Evolutionary conservation across 2,329 filamentous ascomycete species (phyloP).

Genomic region (Aspergillus glaucus): DNA sequence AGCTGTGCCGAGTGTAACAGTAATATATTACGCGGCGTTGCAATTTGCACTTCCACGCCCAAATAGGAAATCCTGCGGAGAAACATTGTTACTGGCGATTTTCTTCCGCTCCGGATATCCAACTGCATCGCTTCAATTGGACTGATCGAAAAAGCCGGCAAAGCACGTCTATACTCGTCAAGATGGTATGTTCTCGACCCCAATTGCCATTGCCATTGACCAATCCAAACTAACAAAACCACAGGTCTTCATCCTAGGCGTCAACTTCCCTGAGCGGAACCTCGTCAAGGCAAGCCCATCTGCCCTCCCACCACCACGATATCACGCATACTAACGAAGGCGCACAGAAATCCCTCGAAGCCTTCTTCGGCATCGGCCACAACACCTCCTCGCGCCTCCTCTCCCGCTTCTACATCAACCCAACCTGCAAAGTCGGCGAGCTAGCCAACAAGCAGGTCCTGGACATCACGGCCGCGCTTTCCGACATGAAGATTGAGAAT

Average conservation of each 20-base stretch:
- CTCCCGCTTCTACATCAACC: conserved; percentile 83
- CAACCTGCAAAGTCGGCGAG: conserved; percentile 68
- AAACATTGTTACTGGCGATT: conserved; percentile 29
- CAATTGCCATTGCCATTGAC: neutral
- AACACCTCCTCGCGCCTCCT: conserved; percentile 67
- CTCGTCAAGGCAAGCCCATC: conserved; percentile 65
- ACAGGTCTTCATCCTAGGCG: conserved; percentile 76
- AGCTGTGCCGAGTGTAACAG: neutral
- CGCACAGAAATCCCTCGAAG: conserved; percentile 55
- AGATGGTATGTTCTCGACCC: conserved; percentile 22
- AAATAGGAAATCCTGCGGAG: conserved; percentile 14
- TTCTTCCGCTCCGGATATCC: conserved; percentile 21
- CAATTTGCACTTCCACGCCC: conserved; percentile 3
- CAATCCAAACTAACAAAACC: conserved; percentile 7
- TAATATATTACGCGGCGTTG: neutral
- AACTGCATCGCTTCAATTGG: neutral
- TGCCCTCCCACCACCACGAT: neutral
- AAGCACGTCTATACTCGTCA: conserved; percentile 11
- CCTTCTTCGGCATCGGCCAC: conserved; percentile 79
- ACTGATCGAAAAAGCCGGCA: neutral
- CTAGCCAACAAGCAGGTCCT: conserved; percentile 71
- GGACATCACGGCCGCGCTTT: conserved; percentile 75
- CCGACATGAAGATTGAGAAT: conserved; percentile 89
- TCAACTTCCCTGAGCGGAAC: conserved; percentile 76
- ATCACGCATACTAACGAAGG: conserved; percentile 6